Base-by-base conservation (phyloP, 768 basidiomycete species). In the Amanita brunnescens region DNA sequence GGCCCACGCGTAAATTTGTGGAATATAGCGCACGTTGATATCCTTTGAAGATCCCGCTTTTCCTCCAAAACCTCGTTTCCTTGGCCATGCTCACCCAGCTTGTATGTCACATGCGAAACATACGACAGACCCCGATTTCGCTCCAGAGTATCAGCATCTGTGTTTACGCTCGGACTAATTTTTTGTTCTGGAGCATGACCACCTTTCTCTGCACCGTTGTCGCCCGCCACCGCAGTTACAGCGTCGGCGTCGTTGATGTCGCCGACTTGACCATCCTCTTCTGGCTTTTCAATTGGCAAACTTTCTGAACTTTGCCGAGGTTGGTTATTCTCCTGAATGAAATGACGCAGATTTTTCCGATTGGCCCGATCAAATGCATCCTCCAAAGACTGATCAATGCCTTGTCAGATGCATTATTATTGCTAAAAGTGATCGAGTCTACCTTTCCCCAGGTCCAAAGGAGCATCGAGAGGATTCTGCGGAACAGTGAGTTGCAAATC, bases 381-480 rank as follows among this genome's bases (percentile, higher is more conserved):
- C 67, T 85, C 84, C 16, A 85, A 70, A 2, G 69, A 65, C 74
- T 71, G 41, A 21, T 21, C 35, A 39, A 18, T 21, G n/a, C 16
- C 20, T 64, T 41, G 9, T 3, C n/a, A 39, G 32, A 2, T 29
- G 35, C 35, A 24, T 6, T 6, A 42, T 6, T 21, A 9, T 23
- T 8, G 20, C 20, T 23, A 46, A 43, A 29, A 7, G 7, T 7
- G 7, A 29, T 29, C 7, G 26, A 29, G 26, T 7, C 52, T 62
- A 74, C 73, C 60, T 77, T 81, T 14, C 76, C 80, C 81, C 82
- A 84, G 3, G 78, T 78, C 81, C 83, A 86, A 51, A 84, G 75
- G 0, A 70, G 59, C 78, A 84, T 83, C 41, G 78, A 56, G 2
- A 61, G 14, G 46, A 69, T 57, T 7, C 76, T 76, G 49, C 14